Percentiles rank a stretch among this genome's conserved stretches.
phyloP scores from a whole-genome alignment of 768 basidiomycete genomes.

The Tylopilus rubrobrunneus region DNA sequence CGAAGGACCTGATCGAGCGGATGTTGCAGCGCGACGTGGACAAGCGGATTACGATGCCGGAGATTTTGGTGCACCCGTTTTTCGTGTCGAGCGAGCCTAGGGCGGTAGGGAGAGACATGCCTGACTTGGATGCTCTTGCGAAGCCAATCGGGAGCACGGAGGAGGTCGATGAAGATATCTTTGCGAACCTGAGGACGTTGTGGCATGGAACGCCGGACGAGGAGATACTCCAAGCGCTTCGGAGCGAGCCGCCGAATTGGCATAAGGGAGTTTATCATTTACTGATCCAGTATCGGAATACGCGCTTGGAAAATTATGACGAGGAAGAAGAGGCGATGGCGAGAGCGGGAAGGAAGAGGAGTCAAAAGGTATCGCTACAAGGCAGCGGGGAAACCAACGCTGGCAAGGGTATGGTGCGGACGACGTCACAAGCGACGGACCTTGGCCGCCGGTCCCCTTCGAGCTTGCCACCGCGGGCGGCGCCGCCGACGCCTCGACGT shows the following conservation, averaged over 20 bases:
- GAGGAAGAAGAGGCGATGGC: conserved; percentile 56
- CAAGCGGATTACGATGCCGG: conserved; percentile 76
- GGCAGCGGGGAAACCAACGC: conserved; percentile 9
- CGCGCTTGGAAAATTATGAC: conserved; percentile 68
- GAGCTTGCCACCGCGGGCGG: conserved; percentile 21
- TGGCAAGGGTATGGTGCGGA: too few species aligned
- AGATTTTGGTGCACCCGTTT: conserved; percentile 81
- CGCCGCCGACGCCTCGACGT: conserved; percentile 33
- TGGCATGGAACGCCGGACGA: conserved; percentile 81
- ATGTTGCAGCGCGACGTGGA: conserved; percentile 79
- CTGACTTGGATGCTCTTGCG: conserved; percentile 63
- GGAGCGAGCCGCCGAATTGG: conserved; percentile 71
- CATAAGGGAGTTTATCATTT: conserved; percentile 96
- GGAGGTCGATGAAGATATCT: conserved; percentile 84
- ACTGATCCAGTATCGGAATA: conserved; percentile 77
- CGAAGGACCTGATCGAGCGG: conserved; percentile 69
- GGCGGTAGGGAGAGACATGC: conserved; percentile 40
- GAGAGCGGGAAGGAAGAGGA: conserved; percentile 12
- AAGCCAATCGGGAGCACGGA: conserved; percentile 57
- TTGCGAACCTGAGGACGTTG: conserved; percentile 86
- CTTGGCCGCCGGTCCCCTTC: too few species aligned
- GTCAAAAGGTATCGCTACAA: too few species aligned
- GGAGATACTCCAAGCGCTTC: conserved; percentile 67
- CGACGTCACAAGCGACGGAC: too few species aligned
- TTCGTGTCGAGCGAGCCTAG: conserved; percentile 54